phyloP scores from a whole-genome alignment of 1,139 yeast species.

The Tardiomyces depauwii region DNA sequence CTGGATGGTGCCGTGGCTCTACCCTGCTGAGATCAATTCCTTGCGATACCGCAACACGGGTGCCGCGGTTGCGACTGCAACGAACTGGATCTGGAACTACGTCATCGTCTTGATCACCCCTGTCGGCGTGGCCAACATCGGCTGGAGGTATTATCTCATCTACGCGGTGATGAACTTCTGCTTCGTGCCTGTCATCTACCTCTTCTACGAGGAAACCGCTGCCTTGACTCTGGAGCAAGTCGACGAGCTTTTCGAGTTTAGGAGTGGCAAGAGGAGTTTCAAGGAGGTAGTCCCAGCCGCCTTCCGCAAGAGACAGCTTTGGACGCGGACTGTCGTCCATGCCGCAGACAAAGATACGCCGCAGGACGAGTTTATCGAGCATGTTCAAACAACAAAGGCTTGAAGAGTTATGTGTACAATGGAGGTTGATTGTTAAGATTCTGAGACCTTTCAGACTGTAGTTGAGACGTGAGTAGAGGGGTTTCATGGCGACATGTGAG shows the following conservation, averaged over 20 bases:
- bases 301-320: background rate
- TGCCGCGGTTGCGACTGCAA: constrained; percentile 37
- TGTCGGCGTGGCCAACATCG: constrained; percentile 5
- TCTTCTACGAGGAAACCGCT: constrained; percentile 49
- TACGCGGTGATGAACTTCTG: constrained; percentile 10
- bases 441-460: too few species aligned
- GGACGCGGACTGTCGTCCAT: background rate
- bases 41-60: constrained; percentile 39
- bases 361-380: background rate
- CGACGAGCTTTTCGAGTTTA: constrained; percentile 33
- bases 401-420: too few species aligned
- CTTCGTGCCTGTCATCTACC: constrained; percentile 41
- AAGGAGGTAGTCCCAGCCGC: background rate
- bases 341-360: background rate
- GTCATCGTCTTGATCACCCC: constrained; percentile 21
- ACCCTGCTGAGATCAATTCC: constrained; percentile 42
- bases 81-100: constrained; percentile 34
- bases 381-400: background rate
- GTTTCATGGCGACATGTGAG: too few species aligned
- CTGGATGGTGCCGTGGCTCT: constrained; percentile 31
- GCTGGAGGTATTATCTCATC: constrained; percentile 6
- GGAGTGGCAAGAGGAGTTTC: background rate
- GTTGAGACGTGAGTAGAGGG: too few species aligned
- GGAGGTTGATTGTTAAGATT: too few species aligned
- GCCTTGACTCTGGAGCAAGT: constrained; percentile 43